phyloP scores from a whole-genome alignment of 2,329 filamentous ascomycete genomes.

The Aurifilum marmelostoma region DNA sequence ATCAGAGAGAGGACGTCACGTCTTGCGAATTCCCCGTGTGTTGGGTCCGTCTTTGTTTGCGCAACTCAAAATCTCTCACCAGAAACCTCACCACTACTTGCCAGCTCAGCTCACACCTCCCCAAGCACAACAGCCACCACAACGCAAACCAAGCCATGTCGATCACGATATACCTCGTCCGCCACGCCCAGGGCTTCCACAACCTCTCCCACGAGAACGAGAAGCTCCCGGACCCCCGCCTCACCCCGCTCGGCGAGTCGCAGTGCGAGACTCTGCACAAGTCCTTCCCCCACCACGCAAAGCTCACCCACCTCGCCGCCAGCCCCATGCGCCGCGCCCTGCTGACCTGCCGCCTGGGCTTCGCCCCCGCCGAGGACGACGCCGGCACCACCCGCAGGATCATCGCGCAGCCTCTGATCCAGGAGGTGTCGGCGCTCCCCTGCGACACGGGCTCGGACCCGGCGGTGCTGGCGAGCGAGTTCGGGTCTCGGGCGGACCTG shows the following conservation, averaged over 20 bases:
- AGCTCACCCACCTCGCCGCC: slow-evolving; percentile 72
- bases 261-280: slow-evolving; percentile 71
- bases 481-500: slow-evolving; percentile 66
- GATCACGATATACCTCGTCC: slow-evolving; percentile 66
- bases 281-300: slow-evolving; percentile 66
- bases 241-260: slow-evolving; percentile 74
- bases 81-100: neutral
- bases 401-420: slow-evolving; percentile 39
- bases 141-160: slow-evolving; percentile 44
- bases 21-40: neutral
- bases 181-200: slow-evolving; percentile 80
- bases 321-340: slow-evolving; percentile 82
- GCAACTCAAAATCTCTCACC: neutral
- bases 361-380: slow-evolving; percentile 48
- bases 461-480: slow-evolving; percentile 61
- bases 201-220: slow-evolving; percentile 75
- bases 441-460: slow-evolving; percentile 74
- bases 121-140: neutral
- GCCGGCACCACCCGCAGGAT: slow-evolving; percentile 38
- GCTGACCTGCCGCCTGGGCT: slow-evolving; percentile 73
- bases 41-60: neutral
- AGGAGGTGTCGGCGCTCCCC: slow-evolving; percentile 75
- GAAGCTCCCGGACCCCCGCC: slow-evolving; percentile 72
- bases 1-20: neutral
- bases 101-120: neutral